These are phyloP conservation scores for Hymenoscyphus salicellus DNA, from an alignment of 2,329 filamentous ascomycete genomes.

Conservation along the genomic window DNA sequence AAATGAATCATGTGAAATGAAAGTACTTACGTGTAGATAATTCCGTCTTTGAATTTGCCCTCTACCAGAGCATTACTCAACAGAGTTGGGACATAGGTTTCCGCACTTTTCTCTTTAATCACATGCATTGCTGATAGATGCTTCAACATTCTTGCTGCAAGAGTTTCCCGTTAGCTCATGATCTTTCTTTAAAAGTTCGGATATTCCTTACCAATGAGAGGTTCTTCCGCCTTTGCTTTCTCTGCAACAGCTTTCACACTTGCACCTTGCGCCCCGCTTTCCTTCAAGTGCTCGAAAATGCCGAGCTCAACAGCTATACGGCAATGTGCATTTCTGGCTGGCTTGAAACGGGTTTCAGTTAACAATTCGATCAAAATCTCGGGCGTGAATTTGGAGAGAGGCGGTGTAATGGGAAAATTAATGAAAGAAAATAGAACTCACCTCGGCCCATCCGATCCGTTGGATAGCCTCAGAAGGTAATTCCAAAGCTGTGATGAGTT, in stretches of 20 bases:
- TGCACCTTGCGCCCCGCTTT: neutral
- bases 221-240: neutral
- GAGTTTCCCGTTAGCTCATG: neutral
- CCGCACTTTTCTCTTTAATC: neutral
- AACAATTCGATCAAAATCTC: neutral
- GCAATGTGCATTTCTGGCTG: neutral
- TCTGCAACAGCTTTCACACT: neutral
- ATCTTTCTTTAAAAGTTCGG: neutral
- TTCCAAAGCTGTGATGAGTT: conserved; percentile 34
- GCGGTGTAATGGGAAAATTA: neutral
- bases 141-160: neutral
- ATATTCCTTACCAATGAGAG: neutral
- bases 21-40: neutral
- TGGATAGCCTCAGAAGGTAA: conserved; percentile 39
- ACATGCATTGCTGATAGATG: neutral
- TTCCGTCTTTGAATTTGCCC: neutral
- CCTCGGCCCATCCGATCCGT: conserved; percentile 42
- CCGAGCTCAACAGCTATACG: neutral
- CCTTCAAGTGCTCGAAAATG: neutral
- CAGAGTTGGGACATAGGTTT: neutral
- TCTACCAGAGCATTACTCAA: neutral
- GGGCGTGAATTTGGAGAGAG: neutral
- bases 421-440: conserved; percentile 18
- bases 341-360: neutral
- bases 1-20: conserved; percentile 36